Evolutionary conservation across 2,329 filamentous ascomycete genomes (phyloP).

Genomic region (Phialocephala subalpina): DNA sequence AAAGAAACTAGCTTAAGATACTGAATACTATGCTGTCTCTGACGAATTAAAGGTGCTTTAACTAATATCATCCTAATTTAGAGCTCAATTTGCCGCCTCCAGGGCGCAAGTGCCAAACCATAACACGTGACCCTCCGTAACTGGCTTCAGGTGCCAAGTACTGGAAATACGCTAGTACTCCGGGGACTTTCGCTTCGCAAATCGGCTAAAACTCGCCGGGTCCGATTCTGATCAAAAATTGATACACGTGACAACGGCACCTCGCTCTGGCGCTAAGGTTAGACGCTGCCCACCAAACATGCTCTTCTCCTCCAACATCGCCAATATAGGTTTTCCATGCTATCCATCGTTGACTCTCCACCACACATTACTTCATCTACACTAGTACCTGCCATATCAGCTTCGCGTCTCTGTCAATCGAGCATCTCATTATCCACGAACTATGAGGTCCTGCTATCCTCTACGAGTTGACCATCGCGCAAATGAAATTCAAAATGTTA

Average conservation of each 20-base stretch:
- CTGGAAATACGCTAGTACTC: constrained; percentile 11
- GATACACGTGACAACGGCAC: constrained; percentile 22
- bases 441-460: constrained; percentile 21
- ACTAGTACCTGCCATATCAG: constrained; percentile 22
- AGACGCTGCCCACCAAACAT: constrained; percentile 25
- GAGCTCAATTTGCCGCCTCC: not conserved
- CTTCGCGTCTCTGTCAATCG: constrained; percentile 24
- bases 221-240: constrained; percentile 23
- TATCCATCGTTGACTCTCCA: constrained; percentile 24
- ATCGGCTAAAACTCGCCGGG: constrained; percentile 15
- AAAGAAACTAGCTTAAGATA: not conserved
- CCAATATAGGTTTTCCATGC: constrained; percentile 19
- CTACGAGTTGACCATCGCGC: constrained; percentile 23
- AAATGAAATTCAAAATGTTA: constrained; percentile 29
- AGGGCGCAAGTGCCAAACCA: not conserved
- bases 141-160: constrained; percentile 8
- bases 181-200: constrained; percentile 12
- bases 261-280: constrained; percentile 22
- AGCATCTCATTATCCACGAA: constrained; percentile 24
- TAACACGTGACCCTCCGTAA: constrained; percentile 2
- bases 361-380: constrained; percentile 27
- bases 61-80: not conserved
- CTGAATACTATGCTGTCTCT: not conserved
- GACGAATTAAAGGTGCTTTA: not conserved
- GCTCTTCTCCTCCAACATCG: constrained; percentile 19